Evolutionary conservation across 129 eudicot species (phyloP).

Genomic region (Solidago caesia): DNA sequence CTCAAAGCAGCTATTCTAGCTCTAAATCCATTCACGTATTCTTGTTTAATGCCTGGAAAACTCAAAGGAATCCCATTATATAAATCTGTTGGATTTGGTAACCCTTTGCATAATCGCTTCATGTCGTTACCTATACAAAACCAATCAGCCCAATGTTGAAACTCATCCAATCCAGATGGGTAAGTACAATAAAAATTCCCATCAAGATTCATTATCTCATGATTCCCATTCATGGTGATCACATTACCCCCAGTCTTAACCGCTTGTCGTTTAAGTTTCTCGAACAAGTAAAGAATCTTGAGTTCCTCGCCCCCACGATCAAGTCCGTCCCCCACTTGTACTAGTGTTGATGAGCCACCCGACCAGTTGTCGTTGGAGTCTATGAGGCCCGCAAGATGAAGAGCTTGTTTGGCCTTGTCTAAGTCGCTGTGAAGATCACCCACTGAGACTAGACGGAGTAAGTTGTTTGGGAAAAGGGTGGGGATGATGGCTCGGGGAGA

Average conservation of each 20-base stretch:
- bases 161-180: conserved; percentile 48
- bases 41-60: conserved; percentile 36
- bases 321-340: conserved; percentile 80
- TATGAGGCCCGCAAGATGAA: conserved; percentile 62
- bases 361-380: conserved; percentile 56
- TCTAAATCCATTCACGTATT: conserved; percentile 47
- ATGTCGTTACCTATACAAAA: conserved; percentile 59
- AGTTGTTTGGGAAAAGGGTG: conserved; percentile 40
- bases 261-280: conserved; percentile 66
- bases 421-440: conserved; percentile 95
- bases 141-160: conserved; percentile 75
- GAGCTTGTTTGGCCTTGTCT: conserved; percentile 56
- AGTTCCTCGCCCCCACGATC: conserved; percentile 77
- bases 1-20: conserved; percentile 78
- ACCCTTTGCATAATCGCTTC: conserved; percentile 60
- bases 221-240: conserved; percentile 85
- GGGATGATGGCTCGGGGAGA: conserved; percentile 38
- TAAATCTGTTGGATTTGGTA: conserved; percentile 28
- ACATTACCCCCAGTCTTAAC: conserved; percentile 46
- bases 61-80: conserved; percentile 50
- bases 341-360: conserved; percentile 71
- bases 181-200: conserved; percentile 50
- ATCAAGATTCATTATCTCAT: conserved; percentile 73
- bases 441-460: conserved; percentile 66
- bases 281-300: conserved; percentile 63